Conservation (phyloP, 2,329 filamentous ascomycete species). For the Rutstroemia sp. region DNA sequence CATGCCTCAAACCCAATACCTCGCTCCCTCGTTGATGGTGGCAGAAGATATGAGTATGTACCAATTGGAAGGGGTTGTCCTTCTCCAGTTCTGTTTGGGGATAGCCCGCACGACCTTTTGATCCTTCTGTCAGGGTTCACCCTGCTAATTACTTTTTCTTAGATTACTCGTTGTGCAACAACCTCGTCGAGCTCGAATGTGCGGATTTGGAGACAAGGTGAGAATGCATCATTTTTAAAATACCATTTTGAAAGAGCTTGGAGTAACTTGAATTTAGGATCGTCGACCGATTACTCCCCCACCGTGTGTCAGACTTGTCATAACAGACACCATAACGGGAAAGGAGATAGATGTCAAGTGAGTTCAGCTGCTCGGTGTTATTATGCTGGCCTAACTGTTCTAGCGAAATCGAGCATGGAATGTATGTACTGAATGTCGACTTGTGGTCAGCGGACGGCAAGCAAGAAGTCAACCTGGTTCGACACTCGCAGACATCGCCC, state of each 20-base stretch:
- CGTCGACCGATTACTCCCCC: constrained; percentile 92
- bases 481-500: constrained; percentile 57
- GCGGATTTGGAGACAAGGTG: constrained; percentile 97
- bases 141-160: constrained; percentile 27
- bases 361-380: constrained; percentile 27
- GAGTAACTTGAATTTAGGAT: constrained; percentile 49
- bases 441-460: constrained; percentile 56
- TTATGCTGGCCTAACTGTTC: constrained; percentile 3
- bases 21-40: constrained; percentile 15
- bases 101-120: background rate
- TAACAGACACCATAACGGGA: constrained; percentile 66
- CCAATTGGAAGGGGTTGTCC: background rate
- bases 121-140: background rate
- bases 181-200: constrained; percentile 91
- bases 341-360: constrained; percentile 82
- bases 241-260: background rate
- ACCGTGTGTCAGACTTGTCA: constrained; percentile 78
- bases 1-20: constrained; percentile 16
- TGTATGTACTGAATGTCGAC: constrained; percentile 63
- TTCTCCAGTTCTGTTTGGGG: background rate
- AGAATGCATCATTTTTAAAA: background rate
- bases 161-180: constrained; percentile 82
- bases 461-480: constrained; percentile 61
- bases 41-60: constrained; percentile 27
- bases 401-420: constrained; percentile 62